phyloP scores from a whole-genome alignment of 257 asterid genomes.

The Anisodus tanguticus region DNA sequence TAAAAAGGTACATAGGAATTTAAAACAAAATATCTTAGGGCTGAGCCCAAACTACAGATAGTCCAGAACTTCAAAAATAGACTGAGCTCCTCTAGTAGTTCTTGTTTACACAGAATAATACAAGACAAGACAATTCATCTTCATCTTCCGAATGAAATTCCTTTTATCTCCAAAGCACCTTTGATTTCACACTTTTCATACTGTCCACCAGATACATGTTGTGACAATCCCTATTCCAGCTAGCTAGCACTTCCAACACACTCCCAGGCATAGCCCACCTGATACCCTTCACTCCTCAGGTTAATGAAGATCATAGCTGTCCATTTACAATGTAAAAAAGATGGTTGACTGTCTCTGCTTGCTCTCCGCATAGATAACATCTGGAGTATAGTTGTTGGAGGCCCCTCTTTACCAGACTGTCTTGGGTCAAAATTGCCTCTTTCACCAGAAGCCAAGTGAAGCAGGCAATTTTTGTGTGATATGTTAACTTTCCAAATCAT shows the following conservation, averaged over 20 bases:
- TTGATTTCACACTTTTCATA: background rate
- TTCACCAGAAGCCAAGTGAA: background rate
- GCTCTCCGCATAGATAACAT: background rate
- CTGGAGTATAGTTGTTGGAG: background rate
- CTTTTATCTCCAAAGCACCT: background rate
- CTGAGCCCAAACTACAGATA: background rate
- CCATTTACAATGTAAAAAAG: background rate
- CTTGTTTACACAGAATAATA: background rate
- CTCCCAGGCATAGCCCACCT: background rate
- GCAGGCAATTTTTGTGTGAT: background rate
- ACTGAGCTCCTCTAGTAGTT: background rate
- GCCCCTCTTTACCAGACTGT: background rate
- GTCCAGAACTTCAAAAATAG: background rate
- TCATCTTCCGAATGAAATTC: background rate
- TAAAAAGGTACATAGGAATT: background rate
- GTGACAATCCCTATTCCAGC: background rate
- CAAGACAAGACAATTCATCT: background rate
- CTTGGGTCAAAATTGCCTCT: conserved; percentile 14
- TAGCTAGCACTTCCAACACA: background rate
- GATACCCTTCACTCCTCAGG: background rate
- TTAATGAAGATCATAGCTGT: background rate
- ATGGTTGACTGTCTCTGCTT: background rate
- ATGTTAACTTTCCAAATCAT: conserved; percentile 9
- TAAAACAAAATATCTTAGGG: background rate
- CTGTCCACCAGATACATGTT: background rate